A percentile compares a stretch with the other conserved stretches of the same genome.
phyloP scores from a whole-genome alignment of 2,329 filamentous ascomycete species.

The Rhinocladiella similis region DNA sequence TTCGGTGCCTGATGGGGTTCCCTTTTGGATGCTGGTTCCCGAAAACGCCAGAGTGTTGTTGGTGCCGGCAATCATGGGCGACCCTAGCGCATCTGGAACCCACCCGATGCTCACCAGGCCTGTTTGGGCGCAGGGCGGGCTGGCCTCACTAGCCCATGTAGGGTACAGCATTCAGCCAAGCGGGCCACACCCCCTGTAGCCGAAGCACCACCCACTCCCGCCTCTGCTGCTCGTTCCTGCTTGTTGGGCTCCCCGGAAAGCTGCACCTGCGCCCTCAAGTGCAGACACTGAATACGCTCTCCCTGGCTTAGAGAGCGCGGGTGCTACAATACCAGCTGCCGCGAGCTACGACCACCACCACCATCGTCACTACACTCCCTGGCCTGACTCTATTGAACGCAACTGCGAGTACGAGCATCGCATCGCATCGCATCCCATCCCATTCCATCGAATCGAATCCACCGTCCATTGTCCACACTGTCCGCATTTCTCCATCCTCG shows the following conservation, averaged over 20 bases:
- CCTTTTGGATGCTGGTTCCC: not conserved
- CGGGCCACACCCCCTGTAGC: not conserved
- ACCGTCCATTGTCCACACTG: conserved; percentile 1
- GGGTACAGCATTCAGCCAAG: no score
- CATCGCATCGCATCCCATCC: not conserved
- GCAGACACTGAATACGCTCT: no score
- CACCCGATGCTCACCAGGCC: not conserved
- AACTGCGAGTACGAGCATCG: not conserved
- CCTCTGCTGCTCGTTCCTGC: conserved; percentile 6
- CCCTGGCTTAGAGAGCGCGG: no score
- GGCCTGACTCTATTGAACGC: no score
- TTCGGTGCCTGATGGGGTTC: not conserved
- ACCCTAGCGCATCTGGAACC: not conserved
- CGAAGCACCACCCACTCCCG: not conserved
- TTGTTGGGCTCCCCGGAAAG: conserved; percentile 8
- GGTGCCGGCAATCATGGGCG: not conserved
- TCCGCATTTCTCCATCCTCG: conserved; percentile 1
- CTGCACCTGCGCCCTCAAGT: not conserved
- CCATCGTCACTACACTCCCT: no score
- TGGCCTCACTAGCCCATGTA: no score
- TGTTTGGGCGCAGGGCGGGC: not conserved
- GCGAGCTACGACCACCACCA: no score
- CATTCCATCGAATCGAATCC: not conserved
- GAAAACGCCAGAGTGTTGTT: not conserved
- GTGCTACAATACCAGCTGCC: no score